phyloP scores from a whole-genome alignment of 176 grass and related monocot genomes.

The Oryza brachyantha region DNA sequence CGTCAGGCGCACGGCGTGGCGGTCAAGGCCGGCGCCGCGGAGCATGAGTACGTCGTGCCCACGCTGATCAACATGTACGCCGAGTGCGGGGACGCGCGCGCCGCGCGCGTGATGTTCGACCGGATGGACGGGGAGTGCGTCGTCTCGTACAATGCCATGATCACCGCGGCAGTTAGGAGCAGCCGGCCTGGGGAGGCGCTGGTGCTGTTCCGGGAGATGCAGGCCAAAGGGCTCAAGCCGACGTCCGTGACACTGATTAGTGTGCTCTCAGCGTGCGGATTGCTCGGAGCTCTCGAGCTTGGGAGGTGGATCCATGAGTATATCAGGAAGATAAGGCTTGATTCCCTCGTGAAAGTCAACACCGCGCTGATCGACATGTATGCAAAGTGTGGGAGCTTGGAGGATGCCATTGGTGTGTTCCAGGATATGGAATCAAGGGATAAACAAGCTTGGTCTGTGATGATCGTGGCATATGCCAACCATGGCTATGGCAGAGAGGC shows the following conservation, averaged over 20 bases:
- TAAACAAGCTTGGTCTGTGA: constrained; percentile 68
- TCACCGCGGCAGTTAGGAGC: constrained; percentile 48
- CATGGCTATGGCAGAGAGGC: constrained; percentile 55
- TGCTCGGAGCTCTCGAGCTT: constrained; percentile 55
- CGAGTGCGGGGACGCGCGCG: constrained; percentile 40
- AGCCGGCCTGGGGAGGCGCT: constrained; percentile 62
- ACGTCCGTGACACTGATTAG: constrained; percentile 53
- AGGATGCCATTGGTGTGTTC: constrained; percentile 59
- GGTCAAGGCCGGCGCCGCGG: constrained; percentile 48
- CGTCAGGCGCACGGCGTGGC: constrained; percentile 50
- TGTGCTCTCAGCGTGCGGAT: constrained; percentile 47
- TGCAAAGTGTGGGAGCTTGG: constrained; percentile 75
- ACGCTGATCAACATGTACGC: constrained; percentile 69
- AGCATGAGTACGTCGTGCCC: constrained; percentile 57
- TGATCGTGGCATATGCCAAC: constrained; percentile 61
- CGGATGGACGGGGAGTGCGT: constrained; percentile 45
- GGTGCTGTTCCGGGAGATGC: constrained; percentile 69
- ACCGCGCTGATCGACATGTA: constrained; percentile 79
- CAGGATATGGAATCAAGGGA: constrained; percentile 55
- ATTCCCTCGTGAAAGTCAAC: constrained; percentile 56
- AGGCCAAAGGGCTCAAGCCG: constrained; percentile 45
- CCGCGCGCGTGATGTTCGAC: constrained; percentile 42
- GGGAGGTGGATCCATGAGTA: constrained; percentile 78
- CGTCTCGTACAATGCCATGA: constrained; percentile 74
- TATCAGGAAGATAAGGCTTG: constrained; percentile 43